These are phyloP conservation scores for Candida glaebosa DNA, from an alignment of 805 yeast genomes.

Conservation along the genomic window DNA sequence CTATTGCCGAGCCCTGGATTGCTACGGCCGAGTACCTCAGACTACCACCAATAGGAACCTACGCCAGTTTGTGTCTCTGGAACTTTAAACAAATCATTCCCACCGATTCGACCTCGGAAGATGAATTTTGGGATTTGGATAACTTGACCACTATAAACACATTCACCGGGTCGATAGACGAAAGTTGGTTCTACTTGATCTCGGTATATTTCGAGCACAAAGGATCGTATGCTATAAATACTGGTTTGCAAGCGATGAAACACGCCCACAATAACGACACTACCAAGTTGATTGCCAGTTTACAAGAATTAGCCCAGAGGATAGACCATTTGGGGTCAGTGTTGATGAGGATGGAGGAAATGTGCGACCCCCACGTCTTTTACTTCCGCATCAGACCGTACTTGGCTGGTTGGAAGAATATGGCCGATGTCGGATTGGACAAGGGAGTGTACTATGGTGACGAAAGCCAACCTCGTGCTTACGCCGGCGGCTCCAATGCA, in stretches of 20 bases:
- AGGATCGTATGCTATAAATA: conserved; percentile 68
- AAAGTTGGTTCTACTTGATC: conserved; percentile 89
- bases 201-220: conserved; percentile 81
- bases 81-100: conserved; percentile 68
- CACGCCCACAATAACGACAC: conserved; percentile 48
- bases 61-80: conserved; percentile 87
- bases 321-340: conserved; percentile 73
- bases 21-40: conserved; percentile 56
- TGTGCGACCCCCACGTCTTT: conserved; percentile 92
- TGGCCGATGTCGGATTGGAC: conserved; percentile 77
- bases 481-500: conserved; percentile 92
- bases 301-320: conserved; percentile 68
- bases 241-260: conserved; percentile 66
- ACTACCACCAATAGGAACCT: conserved; percentile 84
- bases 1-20: conserved; percentile 69
- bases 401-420: conserved; percentile 91
- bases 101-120: conserved; percentile 14
- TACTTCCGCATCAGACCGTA: conserved; percentile 84
- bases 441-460: conserved; percentile 76
- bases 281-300: conserved; percentile 35
- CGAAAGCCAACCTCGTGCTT: conserved; percentile 50
- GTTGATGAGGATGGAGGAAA: conserved; percentile 80
- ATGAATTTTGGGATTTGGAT: conserved; percentile 50
- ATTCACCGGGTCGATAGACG: conserved; percentile 87
- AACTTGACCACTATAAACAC: conserved; percentile 77